phyloP scores from a whole-genome alignment of 1,139 yeast species.

The Tardiomyces blankii region DNA sequence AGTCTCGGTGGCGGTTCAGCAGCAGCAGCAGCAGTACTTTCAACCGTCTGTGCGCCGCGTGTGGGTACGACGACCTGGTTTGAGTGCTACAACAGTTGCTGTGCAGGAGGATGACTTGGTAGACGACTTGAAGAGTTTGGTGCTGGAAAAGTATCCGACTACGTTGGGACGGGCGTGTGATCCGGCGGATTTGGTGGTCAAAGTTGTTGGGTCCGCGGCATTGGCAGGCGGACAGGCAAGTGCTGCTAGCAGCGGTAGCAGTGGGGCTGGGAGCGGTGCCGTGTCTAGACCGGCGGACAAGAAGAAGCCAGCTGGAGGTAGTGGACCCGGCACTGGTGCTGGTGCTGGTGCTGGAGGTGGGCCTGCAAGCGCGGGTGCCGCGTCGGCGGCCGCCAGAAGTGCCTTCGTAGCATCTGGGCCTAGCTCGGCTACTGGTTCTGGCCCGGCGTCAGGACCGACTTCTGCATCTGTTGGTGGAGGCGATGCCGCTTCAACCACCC shows the following conservation, averaged over 20 bases:
- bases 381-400: background rate
- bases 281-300: no score
- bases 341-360: no score
- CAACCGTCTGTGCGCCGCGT: conserved; percentile 29
- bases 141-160: conserved; percentile 56
- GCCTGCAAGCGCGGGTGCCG: background rate
- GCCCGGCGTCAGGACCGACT: background rate
- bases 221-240: background rate
- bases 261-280: background rate
- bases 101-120: conserved; percentile 47
- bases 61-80: conserved; percentile 52
- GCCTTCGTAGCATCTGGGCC: background rate
- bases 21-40: conserved; percentile 1
- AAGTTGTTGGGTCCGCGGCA: conserved; percentile 4
- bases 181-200: conserved; percentile 48
- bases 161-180: conserved; percentile 52
- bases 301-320: no score
- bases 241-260: background rate
- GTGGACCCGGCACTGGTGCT: no score
- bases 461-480: background rate
- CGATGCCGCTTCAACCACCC: background rate
- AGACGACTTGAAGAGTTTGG: conserved; percentile 60
- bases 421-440: background rate
- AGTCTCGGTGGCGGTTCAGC: no score
- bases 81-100: conserved; percentile 56